Percentiles rank a stretch among this genome's conserved stretches.
These are phyloP conservation scores for Pseudogymnoascus sp. DNA, from an alignment of 2,329 filamentous ascomycete species.

Conservation along the genomic window DNA sequence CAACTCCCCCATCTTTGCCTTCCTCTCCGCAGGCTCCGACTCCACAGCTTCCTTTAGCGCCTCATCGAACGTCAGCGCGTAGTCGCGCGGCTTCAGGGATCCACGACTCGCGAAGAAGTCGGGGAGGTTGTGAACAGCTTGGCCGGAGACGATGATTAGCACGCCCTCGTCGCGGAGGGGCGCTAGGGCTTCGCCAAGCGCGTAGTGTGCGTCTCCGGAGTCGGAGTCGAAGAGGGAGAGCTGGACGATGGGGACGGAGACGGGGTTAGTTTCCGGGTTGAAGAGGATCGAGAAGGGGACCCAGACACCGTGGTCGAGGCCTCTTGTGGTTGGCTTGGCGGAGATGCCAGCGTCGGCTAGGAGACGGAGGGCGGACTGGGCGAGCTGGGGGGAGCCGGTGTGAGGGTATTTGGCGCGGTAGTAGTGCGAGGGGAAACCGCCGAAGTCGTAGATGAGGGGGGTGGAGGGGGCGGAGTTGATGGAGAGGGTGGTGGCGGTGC, in stretches of 20 bases:
- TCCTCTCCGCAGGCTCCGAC: conserved; percentile 37
- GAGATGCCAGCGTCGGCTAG: conserved; percentile 53
- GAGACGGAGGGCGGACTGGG: conserved; percentile 49
- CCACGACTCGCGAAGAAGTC: conserved; percentile 44
- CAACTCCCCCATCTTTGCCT: conserved; percentile 40
- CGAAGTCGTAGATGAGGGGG: conserved; percentile 69
- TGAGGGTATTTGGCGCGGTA: conserved; percentile 64
- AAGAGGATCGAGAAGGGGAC: conserved; percentile 56
- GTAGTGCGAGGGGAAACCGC: conserved; percentile 64
- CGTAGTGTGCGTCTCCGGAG: conserved; percentile 60
- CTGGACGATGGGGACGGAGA: conserved; percentile 64
- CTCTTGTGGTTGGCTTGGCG: conserved; percentile 53
- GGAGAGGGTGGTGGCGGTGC: conserved; percentile 47
- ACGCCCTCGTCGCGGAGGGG: conserved; percentile 62
- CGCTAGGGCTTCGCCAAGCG: conserved; percentile 59
- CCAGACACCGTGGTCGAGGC: conserved; percentile 72
- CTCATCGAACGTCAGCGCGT: conserved; percentile 53
- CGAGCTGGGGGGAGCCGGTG: conserved; percentile 53
- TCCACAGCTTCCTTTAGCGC: conserved; percentile 49
- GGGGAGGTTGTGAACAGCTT: conserved; percentile 67
- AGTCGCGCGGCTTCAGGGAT: conserved; percentile 46
- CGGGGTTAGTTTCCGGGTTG: conserved; percentile 52
- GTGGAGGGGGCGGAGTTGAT: conserved; percentile 61
- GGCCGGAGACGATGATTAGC: conserved; percentile 64
- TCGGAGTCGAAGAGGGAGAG: conserved; percentile 62